Evolutionary conservation across 305 asterid species (phyloP), one percentile per base, ranked within the genome.

Genomic region (Fraxinus paxiana): DNA sequence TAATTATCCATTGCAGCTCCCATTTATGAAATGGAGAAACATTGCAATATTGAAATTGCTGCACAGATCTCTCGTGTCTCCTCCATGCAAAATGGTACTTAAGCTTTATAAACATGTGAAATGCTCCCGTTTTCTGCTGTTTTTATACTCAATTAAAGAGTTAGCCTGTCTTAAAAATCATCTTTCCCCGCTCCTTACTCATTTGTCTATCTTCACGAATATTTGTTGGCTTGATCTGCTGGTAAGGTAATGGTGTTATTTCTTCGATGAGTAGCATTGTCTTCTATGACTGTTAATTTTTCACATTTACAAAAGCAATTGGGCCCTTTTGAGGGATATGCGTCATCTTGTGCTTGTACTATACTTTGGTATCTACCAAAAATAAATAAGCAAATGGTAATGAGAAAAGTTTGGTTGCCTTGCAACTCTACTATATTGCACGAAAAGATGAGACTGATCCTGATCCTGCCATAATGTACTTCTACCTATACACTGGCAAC

Each of bases 11-110:
- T 81, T 89, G 90, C 97, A 94, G 98, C 99, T 81, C 97, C 97
- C 77, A 87, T 96, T 73, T 91, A 91, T 84, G 98, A 96, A 85
- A 91, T 94, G 97, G 98, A 93, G 92, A 96, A 94, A 85, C 98
- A 90, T 82, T 96, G 99, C 90, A 96, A 94, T 86, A 90, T 93
- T 70, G 99, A 96, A 89, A 94, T 96, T 81, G 89, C 97, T 17
- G 99, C 98, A 20, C 97, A 96, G 83, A 67, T 94, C 83, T 90
- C 98, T 67, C 96, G 92, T 30, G 78, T 87, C 78, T 88, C 98
- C 77, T 86, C 98, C 78, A 71, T 89, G 63, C 91, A 89, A 87
- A 89, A 84, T 85, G 98, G 99, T 94, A 90, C 34, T 31, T 77
- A 41, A 79, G 24, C 81, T 86, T 73, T 83, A 43, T 48, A 20